phyloP scores from a whole-genome alignment of 2,329 filamentous ascomycete genomes.

The Epichloe scottii region DNA sequence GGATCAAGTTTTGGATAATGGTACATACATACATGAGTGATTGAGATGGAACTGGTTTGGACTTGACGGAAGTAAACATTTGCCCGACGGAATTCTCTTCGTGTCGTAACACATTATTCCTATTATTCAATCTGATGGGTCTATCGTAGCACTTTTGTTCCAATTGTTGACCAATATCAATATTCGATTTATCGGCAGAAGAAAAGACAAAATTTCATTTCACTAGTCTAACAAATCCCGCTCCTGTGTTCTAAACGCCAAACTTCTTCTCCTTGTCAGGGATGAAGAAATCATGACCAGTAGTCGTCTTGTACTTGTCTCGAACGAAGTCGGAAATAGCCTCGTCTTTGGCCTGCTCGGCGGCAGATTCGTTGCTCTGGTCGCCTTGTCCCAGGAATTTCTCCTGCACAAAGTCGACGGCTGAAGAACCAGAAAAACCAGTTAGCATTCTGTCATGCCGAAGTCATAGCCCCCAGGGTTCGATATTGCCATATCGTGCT shows the following conservation, averaged over 20 bases:
- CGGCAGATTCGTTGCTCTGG: slow-evolving; percentile 59
- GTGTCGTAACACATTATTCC: no score
- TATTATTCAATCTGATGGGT: no score
- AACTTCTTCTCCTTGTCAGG: slow-evolving; percentile 49
- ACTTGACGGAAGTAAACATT: not conserved
- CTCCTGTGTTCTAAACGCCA: slow-evolving; percentile 9
- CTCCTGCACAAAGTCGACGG: slow-evolving; percentile 67
- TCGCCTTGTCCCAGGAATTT: slow-evolving; percentile 56
- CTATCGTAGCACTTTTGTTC: no score
- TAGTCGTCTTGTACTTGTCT: slow-evolving; percentile 53
- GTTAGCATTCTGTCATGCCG: not conserved
- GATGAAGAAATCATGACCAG: slow-evolving; percentile 57
- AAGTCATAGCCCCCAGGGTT: no score
- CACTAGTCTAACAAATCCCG: not conserved
- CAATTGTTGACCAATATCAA: no score
- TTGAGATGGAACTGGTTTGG: not conserved
- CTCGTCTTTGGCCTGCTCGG: slow-evolving; percentile 77
- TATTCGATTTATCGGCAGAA: no score
- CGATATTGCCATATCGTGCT: no score
- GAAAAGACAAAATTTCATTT: no score
- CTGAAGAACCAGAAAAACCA: slow-evolving; percentile 26
- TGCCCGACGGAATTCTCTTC: no score
- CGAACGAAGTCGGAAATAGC: slow-evolving; percentile 64
- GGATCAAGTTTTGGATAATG: not conserved
- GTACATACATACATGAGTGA: no score